phyloP scores from a whole-genome alignment of 805 yeast genomes.

The Ogataea minuta region DNA sequence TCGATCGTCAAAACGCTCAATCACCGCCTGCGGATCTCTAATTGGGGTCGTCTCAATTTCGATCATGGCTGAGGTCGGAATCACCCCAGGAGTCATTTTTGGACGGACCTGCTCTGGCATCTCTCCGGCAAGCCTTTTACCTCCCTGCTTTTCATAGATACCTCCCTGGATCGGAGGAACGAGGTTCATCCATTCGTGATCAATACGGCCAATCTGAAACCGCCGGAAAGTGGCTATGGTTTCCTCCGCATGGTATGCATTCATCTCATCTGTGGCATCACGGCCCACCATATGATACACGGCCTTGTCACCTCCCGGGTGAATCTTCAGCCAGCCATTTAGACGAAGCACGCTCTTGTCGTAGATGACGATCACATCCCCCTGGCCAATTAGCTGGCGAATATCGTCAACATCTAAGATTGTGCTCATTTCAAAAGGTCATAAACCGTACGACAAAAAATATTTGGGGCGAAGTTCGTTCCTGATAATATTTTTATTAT shows the following conservation, averaged over 20 bases:
- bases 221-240: slow-evolving; percentile 49
- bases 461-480: background rate
- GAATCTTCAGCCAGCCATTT: slow-evolving; percentile 66
- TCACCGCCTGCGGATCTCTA: slow-evolving; percentile 53
- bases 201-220: slow-evolving; percentile 66
- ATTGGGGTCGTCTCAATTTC: slow-evolving; percentile 29
- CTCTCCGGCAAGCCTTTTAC: slow-evolving; percentile 37
- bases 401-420: slow-evolving; percentile 26
- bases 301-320: slow-evolving; percentile 90
- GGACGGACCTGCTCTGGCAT: slow-evolving; percentile 46
- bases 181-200: slow-evolving; percentile 66
- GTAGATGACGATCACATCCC: slow-evolving; percentile 69
- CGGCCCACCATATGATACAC: slow-evolving; percentile 82
- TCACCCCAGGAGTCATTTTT: slow-evolving; percentile 47
- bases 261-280: slow-evolving; percentile 90
- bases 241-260: slow-evolving; percentile 70
- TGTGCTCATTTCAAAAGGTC: background rate
- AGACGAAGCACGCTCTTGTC: slow-evolving; percentile 59
- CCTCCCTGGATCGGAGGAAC: slow-evolving; percentile 92
- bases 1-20: slow-evolving; percentile 57
- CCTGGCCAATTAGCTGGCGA: slow-evolving; percentile 59
- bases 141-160: slow-evolving; percentile 34
- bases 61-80: slow-evolving; percentile 36
- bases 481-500: background rate
- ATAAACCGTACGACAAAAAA: background rate